phyloP scores from a whole-genome alignment of 1,139 yeast genomes.

The Geotrichum candidum region DNA sequence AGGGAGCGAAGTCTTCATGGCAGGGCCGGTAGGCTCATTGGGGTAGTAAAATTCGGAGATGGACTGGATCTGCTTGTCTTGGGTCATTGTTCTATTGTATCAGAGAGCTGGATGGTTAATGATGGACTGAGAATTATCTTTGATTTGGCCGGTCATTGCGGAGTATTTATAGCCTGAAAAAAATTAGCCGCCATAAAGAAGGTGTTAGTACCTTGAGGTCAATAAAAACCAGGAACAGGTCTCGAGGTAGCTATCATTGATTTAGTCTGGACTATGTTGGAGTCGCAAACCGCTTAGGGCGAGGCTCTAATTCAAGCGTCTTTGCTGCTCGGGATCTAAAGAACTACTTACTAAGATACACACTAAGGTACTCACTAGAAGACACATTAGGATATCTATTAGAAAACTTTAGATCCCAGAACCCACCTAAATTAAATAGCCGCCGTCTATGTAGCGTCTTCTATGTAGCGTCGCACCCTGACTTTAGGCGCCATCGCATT shows the following conservation, averaged over 20 bases:
- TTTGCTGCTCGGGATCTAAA: not conserved
- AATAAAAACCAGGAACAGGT: not conserved
- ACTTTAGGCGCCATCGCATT: no score
- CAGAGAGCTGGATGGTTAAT: not conserved
- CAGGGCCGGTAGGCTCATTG: slow-evolving; percentile 58
- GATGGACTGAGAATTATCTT: not conserved
- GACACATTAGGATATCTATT: no score
- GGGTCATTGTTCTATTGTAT: not conserved
- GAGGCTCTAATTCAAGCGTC: not conserved
- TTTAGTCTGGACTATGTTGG: not conserved
- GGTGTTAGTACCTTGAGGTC: not conserved
- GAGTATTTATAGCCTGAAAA: not conserved
- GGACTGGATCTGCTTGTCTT: not conserved
- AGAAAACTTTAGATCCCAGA: no score
- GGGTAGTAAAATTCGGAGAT: slow-evolving; percentile 38
- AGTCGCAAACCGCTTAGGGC: not conserved
- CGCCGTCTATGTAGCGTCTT: no score
- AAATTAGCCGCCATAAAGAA: not conserved
- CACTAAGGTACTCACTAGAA: not conserved
- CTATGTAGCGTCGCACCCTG: no score
- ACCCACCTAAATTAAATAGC: no score
- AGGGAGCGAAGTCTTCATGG: slow-evolving; percentile 50
- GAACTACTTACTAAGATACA: not conserved
- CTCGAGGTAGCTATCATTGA: not conserved
- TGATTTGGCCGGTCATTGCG: not conserved